phyloP scores from a whole-genome alignment of 371 early-diverging fungal genomes.

The Pancytospora philotis region DNA sequence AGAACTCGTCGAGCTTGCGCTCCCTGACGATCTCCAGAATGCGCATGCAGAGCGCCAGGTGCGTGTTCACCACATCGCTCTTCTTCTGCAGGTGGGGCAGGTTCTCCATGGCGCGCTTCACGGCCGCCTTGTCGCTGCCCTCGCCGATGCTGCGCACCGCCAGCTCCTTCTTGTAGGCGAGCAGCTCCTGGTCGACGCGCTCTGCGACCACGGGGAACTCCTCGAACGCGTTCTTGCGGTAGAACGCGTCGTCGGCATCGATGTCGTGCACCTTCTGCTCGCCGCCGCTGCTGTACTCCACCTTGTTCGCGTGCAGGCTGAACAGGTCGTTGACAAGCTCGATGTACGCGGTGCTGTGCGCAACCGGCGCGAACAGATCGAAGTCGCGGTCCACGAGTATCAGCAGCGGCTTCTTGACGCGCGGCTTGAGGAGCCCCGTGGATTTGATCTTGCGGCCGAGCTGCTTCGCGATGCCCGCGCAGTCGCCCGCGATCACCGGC shows the following conservation, averaged over 20 bases:
- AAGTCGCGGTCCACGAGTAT: conserved; percentile 80
- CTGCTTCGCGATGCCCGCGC: conserved; percentile 23
- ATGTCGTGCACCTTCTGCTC: conserved; percentile 71
- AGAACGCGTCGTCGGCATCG: conserved; percentile 74
- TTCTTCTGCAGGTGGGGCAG: conserved; percentile 85
- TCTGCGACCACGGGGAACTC: conserved; percentile 93
- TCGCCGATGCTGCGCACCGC: conserved; percentile 49
- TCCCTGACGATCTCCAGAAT: conserved; percentile 78
- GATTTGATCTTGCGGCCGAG: conserved; percentile 36
- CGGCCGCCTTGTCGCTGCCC: conserved; percentile 40
- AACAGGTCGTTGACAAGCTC: conserved; percentile 86
- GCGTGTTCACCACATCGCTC: conserved; percentile 84
- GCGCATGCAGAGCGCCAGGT: conserved; percentile 87
- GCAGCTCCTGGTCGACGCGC: conserved; percentile 57
- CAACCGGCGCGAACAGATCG: conserved; percentile 80
- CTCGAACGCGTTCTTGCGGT: conserved; percentile 74
- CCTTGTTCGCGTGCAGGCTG: conserved; percentile 74
- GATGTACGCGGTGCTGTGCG: conserved; percentile 92
- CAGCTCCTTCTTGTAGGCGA: conserved; percentile 58
- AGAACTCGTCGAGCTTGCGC: conserved; percentile 80
- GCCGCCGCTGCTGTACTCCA: conserved; percentile 60
- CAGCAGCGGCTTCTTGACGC: conserved; percentile 63
- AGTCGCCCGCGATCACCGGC: conserved; percentile 28
- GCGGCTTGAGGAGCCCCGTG: conserved; percentile 38
- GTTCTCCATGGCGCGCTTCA: conserved; percentile 73